Evolutionary conservation across 306 rosid genomes (phyloP).

Genomic region (Citrullus mucosospermus): DNA sequence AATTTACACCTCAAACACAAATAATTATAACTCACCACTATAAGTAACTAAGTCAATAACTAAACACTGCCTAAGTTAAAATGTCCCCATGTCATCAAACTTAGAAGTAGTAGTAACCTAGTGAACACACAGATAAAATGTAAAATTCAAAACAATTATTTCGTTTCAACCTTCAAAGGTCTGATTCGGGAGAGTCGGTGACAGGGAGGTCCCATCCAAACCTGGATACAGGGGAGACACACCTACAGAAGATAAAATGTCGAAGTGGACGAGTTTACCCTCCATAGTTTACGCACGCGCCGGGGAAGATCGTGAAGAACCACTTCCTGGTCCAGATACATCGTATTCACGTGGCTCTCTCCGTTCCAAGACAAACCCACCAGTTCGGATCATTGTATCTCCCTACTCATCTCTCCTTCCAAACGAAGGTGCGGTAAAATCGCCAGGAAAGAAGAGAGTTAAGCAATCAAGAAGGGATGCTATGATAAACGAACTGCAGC

Average conservation of each 20-base stretch:
- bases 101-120: no score
- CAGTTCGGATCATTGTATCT: not conserved
- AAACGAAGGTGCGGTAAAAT: not conserved
- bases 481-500: not conserved
- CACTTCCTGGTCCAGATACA: not conserved
- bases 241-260: not conserved
- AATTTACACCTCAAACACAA: no score
- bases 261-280: slow-evolving; percentile 7
- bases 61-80: no score
- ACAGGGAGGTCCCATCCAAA: slow-evolving; percentile 2
- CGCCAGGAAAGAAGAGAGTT: not conserved
- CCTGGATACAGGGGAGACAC: not conserved
- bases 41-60: no score
- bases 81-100: no score
- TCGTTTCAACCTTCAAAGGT: not conserved
- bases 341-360: slow-evolving; percentile 36
- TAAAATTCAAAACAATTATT: slow-evolving; percentile 2
- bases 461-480: not conserved
- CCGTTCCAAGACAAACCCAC: slow-evolving; percentile 15
- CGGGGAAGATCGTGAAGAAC: not conserved
- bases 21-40: no score
- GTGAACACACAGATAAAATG: not conserved
- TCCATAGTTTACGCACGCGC: slow-evolving; percentile 10
- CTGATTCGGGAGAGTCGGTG: not conserved
- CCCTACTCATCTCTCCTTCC: not conserved